Evolutionary conservation across 2,329 filamentous ascomycete genomes (phyloP), one percentile per base, ranked within the genome.

Genomic region (Colletotrichum navitas): DNA sequence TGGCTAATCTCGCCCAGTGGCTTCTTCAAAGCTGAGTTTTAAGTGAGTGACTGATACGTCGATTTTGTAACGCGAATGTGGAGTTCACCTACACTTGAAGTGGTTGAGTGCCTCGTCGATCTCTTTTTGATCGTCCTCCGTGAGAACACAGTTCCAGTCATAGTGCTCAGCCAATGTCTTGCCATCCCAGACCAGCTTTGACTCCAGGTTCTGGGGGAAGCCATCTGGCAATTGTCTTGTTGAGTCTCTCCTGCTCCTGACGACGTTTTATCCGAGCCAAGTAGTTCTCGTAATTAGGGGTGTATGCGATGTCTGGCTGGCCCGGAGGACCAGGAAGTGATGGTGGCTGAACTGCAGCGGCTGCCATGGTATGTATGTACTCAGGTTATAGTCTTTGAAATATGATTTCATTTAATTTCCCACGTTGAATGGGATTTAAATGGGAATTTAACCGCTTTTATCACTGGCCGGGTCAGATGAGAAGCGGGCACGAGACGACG

Each of bases 251-350:
- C 0, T 78, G 81, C 52, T 83, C 79, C 4, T 83, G 78, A 2
- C 86, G 82, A 4, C 81, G 80, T 61, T 85, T 79, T n/a, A 81
- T 81, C 5, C 89, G 84, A 1, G 84, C 83, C 36, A 85, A 80
- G 74, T 87, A 91, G 74, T 87, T 89, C 41, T 84, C 81, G 54
- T 81, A 81, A 72, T 90, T 81, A 0, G 89, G 89, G 1, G 84
- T 80, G 76, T 91, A 91, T 1, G 79, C 79, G 67, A 91, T 91
- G 74, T 91, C 88, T 0, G 89, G 89, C 74, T 90, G 88, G 29
- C 84, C 83, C 1, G 80, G 80, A 1, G 82, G 82, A 2, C 68
- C 65, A 14, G 65, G 4, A 5, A 32, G 54, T 16, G 66, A 36
- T 11, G 71, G 64, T 3, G 61, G 49, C 58, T 74, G 73, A 26